Base-by-base conservation (phyloP, 1,139 yeast species). In the Kodamaea sp. region DNA sequence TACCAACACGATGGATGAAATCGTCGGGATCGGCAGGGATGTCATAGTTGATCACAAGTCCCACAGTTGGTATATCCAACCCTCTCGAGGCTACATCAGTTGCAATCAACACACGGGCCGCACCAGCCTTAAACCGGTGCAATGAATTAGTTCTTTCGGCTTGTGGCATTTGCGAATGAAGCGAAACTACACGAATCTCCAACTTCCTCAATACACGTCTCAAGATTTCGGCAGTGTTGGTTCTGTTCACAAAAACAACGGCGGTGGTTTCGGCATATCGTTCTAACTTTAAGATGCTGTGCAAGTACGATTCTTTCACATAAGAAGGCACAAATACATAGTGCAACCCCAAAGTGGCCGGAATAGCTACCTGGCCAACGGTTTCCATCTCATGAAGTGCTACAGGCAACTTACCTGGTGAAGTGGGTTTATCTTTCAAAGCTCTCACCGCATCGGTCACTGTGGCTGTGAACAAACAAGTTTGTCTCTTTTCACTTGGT, bases 81-180 rank as follows among this genome's bases (percentile, higher is more conserved):
- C 99, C 99, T 76, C 99, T 81, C 31, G 96, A 81, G 3, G 97
- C 98, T 7, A 92, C 95, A 60, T 92, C 98, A 0, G 98, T 92
- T 3, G 97, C 97, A 29, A 92, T 83, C 41, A 92, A 65, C 1
- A 94, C 85, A 36, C 95, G 75, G 0, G 97, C 97, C 2, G 96
- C 97, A 40, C 87, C 87, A 0, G 97, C 97, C 52, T 92, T 78
- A 65, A 92, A 92, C 55, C 97, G 71, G 49, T 90, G 97, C 43
- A 92, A 67, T 0, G 97, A 85, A 58, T 86, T 88, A 8, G 92
- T 82, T 62, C 99, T 77, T 59, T 92, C 97, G 26, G 75, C 64
- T 63, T 92, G 99, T 0, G 94, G 90, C 95, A 92, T 83, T 56
- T 89, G 92, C 1, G 98, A 90, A 57, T 94, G 98, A 41, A 92